A percentile compares a stretch with the other conserved stretches of the same genome.
phyloP scores from a whole-genome alignment of 2,329 filamentous ascomycete genomes.

The Curvularia lunata region DNA sequence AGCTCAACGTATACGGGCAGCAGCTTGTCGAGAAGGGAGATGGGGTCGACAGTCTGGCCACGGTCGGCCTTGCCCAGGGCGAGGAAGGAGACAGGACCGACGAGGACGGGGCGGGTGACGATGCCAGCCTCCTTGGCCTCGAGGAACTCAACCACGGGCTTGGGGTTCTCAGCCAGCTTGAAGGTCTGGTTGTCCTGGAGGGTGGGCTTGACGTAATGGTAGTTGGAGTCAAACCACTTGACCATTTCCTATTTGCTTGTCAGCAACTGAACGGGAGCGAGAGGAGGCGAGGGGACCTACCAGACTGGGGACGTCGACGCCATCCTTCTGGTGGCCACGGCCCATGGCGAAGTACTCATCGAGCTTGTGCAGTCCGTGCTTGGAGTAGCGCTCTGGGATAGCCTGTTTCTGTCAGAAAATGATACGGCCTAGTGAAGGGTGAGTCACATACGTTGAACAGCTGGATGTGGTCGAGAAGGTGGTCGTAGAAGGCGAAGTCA shows the following conservation, averaged over 20 bases:
- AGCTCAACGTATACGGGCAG: constrained; percentile 94
- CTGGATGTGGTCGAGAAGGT: constrained; percentile 97
- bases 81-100: constrained; percentile 97
- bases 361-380: constrained; percentile 82
- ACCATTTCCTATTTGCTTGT: constrained; percentile 79
- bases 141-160: constrained; percentile 91
- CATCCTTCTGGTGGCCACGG: constrained; percentile 94
- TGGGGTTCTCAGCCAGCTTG: constrained; percentile 84
- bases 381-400: constrained; percentile 90
- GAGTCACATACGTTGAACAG: constrained; percentile 80
- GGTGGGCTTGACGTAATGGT: constrained; percentile 99
- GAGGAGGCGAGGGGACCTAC: constrained; percentile 48
- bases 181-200: constrained; percentile 97
- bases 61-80: constrained; percentile 98
- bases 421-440: background rate
- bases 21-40: constrained; percentile 91
- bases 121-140: constrained; percentile 99
- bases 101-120: constrained; percentile 86
- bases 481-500: constrained; percentile 99
- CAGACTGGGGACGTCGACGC: constrained; percentile 88
- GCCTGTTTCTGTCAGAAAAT: constrained; percentile 61
- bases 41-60: constrained; percentile 89
- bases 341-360: constrained; percentile 99
- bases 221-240: constrained; percentile 99
- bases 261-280: constrained; percentile 18